Evolutionary conservation across 2,329 filamentous ascomycete species (phyloP).

Genomic region (Ascochyta koolunga): DNA sequence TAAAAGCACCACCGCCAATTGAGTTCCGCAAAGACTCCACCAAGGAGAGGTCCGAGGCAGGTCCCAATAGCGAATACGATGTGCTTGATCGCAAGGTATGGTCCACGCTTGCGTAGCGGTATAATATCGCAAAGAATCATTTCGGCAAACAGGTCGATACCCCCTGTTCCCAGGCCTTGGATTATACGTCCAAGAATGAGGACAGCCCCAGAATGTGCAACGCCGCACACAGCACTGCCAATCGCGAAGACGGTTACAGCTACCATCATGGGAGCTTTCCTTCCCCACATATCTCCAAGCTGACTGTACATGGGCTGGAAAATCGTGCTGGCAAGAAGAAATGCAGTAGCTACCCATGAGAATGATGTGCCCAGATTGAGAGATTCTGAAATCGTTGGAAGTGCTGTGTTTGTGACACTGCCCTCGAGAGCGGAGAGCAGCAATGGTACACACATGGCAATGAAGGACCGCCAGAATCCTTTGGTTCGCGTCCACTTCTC

Average conservation of each 20-base stretch:
- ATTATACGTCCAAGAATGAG: constrained; percentile 63
- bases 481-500: constrained; percentile 13
- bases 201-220: constrained; percentile 51
- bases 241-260: constrained; percentile 57
- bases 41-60: constrained; percentile 38
- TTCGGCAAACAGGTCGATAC: constrained; percentile 54
- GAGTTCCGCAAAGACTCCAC: constrained; percentile 39
- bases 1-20: constrained; percentile 57
- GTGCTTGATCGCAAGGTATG: constrained; percentile 45
- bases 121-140: constrained; percentile 60
- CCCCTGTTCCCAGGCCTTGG: constrained; percentile 60
- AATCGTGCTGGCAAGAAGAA: constrained; percentile 45
- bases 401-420: constrained; percentile 50
- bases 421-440: constrained; percentile 47
- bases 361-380: constrained; percentile 34
- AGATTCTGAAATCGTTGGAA: constrained; percentile 48
- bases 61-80: constrained; percentile 35
- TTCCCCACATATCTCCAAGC: constrained; percentile 60
- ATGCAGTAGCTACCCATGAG: constrained; percentile 36
- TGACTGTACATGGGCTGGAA: constrained; percentile 60
- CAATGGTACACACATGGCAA: constrained; percentile 36
- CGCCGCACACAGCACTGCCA: constrained; percentile 61
- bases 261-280: constrained; percentile 47
- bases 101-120: constrained; percentile 53
- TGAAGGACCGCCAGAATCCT: constrained; percentile 41